Evolutionary conservation across 2,329 filamentous ascomycete species (phyloP), one percentile per base, ranked within the genome.

Genomic region (Didymella lethalis): DNA sequence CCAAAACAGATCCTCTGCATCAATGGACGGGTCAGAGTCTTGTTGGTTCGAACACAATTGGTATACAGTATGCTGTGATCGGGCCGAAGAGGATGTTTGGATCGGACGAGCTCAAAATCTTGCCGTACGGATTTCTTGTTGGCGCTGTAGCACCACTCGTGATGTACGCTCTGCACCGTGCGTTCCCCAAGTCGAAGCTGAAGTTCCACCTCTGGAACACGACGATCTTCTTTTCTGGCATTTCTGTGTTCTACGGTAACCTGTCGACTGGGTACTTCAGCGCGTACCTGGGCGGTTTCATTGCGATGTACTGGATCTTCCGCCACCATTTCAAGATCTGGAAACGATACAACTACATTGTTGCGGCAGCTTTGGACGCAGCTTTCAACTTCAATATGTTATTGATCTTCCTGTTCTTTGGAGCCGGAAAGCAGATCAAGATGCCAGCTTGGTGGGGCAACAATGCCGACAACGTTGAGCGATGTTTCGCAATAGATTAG

Each of bases 361-460:
- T 88, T 16, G 86, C 85, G 0, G 86, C 85, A 1, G 85, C 86
- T 0, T 85, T 87, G 64, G 86, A 88, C 70, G 85, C 85, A 0
- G 86, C 84, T 0, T 88, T 86, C 68, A 88, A 88, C 68, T 75
- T 88, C 20, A 86, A 86, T 62, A 81, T 87, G 81, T 64, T 88
- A 59, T 75, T 88, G 18, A 82, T 87, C n/a, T 88, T 88, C 69
- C 68, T 88, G 57, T 84, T 83, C 60, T 86, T 88, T 64, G 83
- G 84, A 1, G 81, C 82, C 7, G 85, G 80, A 0, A 86, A 84
- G 75, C 78, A 85, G 31, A 74, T 87, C 7, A 78, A 74, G 16
- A 88, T 88, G 85, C 85, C 85, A n/a, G 70, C 85, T 60, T 88
- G 86, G 86, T 88, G 85, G 85, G 86, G 86, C 0, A 88, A 88